phyloP scores from a whole-genome alignment of 2,329 filamentous ascomycete genomes.

The Podosphaera xanthii region DNA sequence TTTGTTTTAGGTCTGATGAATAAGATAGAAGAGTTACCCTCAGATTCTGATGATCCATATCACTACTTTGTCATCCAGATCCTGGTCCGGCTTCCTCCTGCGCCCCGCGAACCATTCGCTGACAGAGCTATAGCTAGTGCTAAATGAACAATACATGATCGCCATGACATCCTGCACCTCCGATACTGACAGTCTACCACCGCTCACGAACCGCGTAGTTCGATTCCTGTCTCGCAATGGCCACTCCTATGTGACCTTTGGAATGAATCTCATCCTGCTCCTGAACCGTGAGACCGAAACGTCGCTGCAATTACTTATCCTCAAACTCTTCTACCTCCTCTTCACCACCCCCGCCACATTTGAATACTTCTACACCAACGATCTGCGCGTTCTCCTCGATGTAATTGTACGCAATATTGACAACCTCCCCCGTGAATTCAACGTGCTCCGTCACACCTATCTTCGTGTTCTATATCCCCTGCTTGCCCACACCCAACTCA shows the following conservation, averaged over 20 bases:
- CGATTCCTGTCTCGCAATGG: slow-evolving; percentile 72
- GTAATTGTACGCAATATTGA: slow-evolving; percentile 94
- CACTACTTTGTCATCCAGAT: slow-evolving; percentile 91
- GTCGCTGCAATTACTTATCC: slow-evolving; percentile 79
- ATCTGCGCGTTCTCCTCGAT: slow-evolving; percentile 78
- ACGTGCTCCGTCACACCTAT: slow-evolving; percentile 71
- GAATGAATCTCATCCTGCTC: slow-evolving; percentile 87
- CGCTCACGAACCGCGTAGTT: slow-evolving; percentile 77
- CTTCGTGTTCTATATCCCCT: slow-evolving; percentile 79
- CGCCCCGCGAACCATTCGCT: not conserved
- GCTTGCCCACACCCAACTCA: slow-evolving; percentile 75
- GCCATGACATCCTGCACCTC: slow-evolving; percentile 27
- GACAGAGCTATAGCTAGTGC: slow-evolving; percentile 42
- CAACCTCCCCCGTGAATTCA: slow-evolving; percentile 68
- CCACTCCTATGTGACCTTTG: slow-evolving; percentile 72
- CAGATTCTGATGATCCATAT: slow-evolving; percentile 78
- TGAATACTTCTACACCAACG: slow-evolving; percentile 98
- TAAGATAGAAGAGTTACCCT: slow-evolving; percentile 68
- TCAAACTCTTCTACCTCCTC: slow-evolving; percentile 84
- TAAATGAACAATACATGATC: slow-evolving; percentile 98
- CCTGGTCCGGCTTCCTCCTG: slow-evolving; percentile 35
- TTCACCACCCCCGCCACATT: slow-evolving; percentile 83
- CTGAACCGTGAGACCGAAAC: slow-evolving; percentile 91
- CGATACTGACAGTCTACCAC: slow-evolving; percentile 17
- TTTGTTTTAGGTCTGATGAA: slow-evolving; percentile 70